These are phyloP conservation scores for Bretziella fagacearum DNA, from an alignment of 2,329 filamentous ascomycete species.

Conservation along the genomic window DNA sequence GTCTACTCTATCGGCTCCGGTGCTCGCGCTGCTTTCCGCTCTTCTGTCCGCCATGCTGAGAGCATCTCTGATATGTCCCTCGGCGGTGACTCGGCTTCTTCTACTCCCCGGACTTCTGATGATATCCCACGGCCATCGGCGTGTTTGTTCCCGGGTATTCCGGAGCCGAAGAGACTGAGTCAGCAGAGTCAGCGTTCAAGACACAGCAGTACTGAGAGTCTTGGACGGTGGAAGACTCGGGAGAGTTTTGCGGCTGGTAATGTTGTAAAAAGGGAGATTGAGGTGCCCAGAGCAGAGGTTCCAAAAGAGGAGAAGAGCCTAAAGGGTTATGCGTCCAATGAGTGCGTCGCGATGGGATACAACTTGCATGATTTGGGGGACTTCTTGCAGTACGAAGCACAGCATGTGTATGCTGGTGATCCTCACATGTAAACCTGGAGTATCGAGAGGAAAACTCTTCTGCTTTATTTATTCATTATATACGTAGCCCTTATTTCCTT, in stretches of 20 bases:
- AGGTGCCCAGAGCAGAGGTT: background rate
- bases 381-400: conserved; percentile 40
- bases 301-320: background rate
- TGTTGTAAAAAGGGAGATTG: background rate
- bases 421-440: conserved; percentile 9
- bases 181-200: background rate
- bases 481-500: conserved; percentile 1
- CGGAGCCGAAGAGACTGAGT: background rate
- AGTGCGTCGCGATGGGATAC: conserved; percentile 39
- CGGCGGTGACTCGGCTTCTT: background rate
- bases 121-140: conserved; percentile 6
- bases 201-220: background rate
- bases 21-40: background rate
- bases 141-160: conserved; percentile 3
- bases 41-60: background rate
- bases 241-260: background rate
- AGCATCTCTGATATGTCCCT: conserved; percentile 2
- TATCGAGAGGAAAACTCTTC: background rate
- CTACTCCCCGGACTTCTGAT: conserved; percentile 8
- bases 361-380: conserved; percentile 44
- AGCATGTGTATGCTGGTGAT: conserved; percentile 27
- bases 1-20: too few relatives aligned
- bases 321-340: background rate
- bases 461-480: conserved; percentile 8
- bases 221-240: background rate